Percentiles rank a stretch among this genome's conserved stretches.
Evolutionary conservation across 768 basidiomycete genomes (phyloP).

Genomic region (Amanita exitialis): DNA sequence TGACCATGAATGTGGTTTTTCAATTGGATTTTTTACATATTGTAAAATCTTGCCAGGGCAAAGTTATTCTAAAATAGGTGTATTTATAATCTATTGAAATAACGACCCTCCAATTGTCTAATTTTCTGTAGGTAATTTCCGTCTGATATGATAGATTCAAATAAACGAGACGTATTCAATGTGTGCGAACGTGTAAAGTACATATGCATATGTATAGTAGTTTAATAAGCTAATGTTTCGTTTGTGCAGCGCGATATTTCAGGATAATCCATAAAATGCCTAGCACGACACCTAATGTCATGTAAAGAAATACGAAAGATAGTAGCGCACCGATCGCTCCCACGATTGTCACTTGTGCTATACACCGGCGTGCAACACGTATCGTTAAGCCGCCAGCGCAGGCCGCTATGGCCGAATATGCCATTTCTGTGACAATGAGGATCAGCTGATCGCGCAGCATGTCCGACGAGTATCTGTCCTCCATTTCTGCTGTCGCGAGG

Average conservation of each 20-base stretch:
- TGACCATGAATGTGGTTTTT: too few relatives aligned
- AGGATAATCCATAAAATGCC: constrained; percentile 3
- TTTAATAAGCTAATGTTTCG: background rate
- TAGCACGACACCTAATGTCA: background rate
- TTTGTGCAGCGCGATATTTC: background rate
- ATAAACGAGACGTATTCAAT: background rate
- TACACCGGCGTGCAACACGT: background rate
- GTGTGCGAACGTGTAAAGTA: background rate
- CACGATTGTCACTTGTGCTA: background rate
- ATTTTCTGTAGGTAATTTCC: background rate
- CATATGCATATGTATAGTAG: background rate
- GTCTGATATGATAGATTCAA: background rate
- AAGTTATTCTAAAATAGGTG: too few relatives aligned
- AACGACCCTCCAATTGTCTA: background rate
- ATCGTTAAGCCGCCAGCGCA: constrained; percentile 1
- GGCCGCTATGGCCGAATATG: background rate
- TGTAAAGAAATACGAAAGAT: constrained; percentile 1
- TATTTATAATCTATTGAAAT: too few relatives aligned
- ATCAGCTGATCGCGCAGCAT: constrained; percentile 2
- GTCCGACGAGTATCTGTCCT: background rate
- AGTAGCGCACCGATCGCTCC: constrained; percentile 1
- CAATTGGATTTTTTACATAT: too few relatives aligned
- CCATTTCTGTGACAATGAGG: constrained; percentile 3
- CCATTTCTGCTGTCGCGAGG: background rate
- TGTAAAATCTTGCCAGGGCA: too few relatives aligned